phyloP scores from a whole-genome alignment of 768 basidiomycete genomes.

The Rhodosporidiobolus sp. region DNA sequence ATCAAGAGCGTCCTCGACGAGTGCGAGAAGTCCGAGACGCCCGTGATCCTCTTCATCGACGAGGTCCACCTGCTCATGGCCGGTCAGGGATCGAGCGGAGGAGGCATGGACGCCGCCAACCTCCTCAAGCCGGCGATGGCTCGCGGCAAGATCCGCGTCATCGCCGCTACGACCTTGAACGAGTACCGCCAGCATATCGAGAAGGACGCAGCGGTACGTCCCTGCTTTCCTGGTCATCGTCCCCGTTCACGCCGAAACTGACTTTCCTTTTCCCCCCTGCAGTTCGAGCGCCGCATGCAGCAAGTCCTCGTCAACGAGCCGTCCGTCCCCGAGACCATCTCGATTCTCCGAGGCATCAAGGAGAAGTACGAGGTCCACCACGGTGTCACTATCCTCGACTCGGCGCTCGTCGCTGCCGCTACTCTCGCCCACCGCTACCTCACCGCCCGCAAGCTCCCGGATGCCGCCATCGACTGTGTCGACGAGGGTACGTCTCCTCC shows the following conservation, averaged over 20 bases:
- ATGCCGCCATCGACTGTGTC: slow-evolving; percentile 77
- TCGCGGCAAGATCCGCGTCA: slow-evolving; percentile 70
- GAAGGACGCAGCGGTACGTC: slow-evolving; percentile 56
- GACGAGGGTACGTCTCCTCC: slow-evolving; percentile 52
- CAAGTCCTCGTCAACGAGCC: slow-evolving; percentile 93
- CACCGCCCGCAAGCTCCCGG: slow-evolving; percentile 57
- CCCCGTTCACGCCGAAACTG: no score
- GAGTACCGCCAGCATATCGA: slow-evolving; percentile 94
- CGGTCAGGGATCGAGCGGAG: slow-evolving; percentile 72
- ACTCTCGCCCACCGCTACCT: slow-evolving; percentile 90
- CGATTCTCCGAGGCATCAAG: slow-evolving; percentile 85
- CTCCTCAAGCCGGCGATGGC: slow-evolving; percentile 51
- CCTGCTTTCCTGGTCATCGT: not conserved
- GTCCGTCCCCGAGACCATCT: slow-evolving; percentile 80
- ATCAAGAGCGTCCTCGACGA: slow-evolving; percentile 88
- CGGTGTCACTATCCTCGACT: slow-evolving; percentile 86
- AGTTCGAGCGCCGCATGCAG: slow-evolving; percentile 55
- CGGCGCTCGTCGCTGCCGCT: slow-evolving; percentile 81
- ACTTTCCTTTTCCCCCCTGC: not conserved
- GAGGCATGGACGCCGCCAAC: slow-evolving; percentile 79
- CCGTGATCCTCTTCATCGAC: slow-evolving; percentile 90
- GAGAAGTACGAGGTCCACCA: slow-evolving; percentile 91
- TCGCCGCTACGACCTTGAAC: slow-evolving; percentile 86
- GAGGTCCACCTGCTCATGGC: slow-evolving; percentile 91
- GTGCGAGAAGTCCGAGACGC: slow-evolving; percentile 80